Evolutionary conservation across 2,329 filamentous ascomycete genomes (phyloP), one percentile per base, ranked within the genome.

Genomic region (Talaromyces sp.): DNA sequence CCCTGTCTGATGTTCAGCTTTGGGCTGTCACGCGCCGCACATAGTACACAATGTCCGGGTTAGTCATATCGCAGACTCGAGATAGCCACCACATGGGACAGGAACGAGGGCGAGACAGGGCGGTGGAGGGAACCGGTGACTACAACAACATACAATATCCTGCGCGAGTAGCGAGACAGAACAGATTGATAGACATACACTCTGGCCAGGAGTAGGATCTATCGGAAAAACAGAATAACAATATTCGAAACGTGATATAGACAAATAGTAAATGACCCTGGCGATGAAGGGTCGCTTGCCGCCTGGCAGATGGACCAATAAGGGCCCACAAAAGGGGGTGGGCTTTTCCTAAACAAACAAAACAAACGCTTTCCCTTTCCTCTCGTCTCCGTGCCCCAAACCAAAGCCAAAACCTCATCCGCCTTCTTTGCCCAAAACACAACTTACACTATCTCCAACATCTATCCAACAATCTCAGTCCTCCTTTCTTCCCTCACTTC

Each of bases 401-500:
- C 56, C 40, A 42, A 61, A 42, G n/a, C 42, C 61, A 48, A 46
- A 58, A 58, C 62, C 58, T 48, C 55, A 58, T 56, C 44, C 57
- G 14, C 28, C 58, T 50, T 50, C 21, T 40, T 63, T 52, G 61
- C 61, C 58, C 62, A 63, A 63, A 63, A 63, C 60, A 62, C 55
- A 54, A 50, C 64, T 64, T 67, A 65, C 54, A 37, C 52, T 8
- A 66, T 56, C 60, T 28, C 65, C 60, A 60, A 63, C 60, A 56
- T 57, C 62, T 11, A 40, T 25, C 18, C 42, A 46, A 21, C 40
- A 44, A 28, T 31, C 11, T 56, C 61, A 61, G 58, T 66, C 63
- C 65, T 64, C 68, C 64, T 66, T 58, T 62, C 58, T 58, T 67
- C 25, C 65, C 66, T 65, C 62, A 63, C 59, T 65, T 65, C 63